Evolutionary conservation across 2,329 filamentous ascomycete genomes (phyloP), one percentile per base, ranked within the genome.

Genomic region (Bipolaris bicolor): DNA sequence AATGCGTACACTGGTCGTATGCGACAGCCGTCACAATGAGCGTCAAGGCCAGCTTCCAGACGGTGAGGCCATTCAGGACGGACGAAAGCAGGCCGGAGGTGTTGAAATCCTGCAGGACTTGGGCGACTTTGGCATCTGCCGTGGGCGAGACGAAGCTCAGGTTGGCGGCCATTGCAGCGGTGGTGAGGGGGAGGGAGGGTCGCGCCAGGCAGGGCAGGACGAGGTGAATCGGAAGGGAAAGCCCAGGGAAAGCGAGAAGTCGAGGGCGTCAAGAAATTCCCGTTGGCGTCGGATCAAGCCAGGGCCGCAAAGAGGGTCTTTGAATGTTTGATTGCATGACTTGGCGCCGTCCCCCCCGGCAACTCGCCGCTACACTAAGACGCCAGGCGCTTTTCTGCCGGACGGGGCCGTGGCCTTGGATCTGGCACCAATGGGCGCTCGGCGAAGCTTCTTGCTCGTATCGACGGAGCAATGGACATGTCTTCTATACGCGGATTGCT

Each of bases 1-100:
- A 24, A 52, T 34, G 83, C 90, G 77, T 83, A 97, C 94, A 82
- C 81, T 98, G 94, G 78, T 98, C 94, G 77, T 97, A 98, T 60
- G 88, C 84, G 56, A 97, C 75, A 49, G 95, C 62, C 15, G 91
- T 91, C 64, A 93, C 75, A 33, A 90, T 67, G 64, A 92, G 82
- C 60, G 88, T 88, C 82, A 86, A 86, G 44, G 55, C 55, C 26
- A 73, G 57, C 60, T 67, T 67, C 67, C 70, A 70, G 16, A 65
- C 55, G 36, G 57, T 74, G 60, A 76, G 52, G 60, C 68, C 66
- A 54, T 67, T 71, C 53, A 75, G 48, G 34, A 75, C 18, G n/a
- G 68, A 66, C 15, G 71, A 68, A 22, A 77, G 18, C 15, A 77
- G 49, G 58, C 72, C 73, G 55, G 55, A 68, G 56, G 58, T 52